Evolutionary conservation across 352 stramenopile species (phyloP).

Genomic region (Phytophthora sojae): DNA sequence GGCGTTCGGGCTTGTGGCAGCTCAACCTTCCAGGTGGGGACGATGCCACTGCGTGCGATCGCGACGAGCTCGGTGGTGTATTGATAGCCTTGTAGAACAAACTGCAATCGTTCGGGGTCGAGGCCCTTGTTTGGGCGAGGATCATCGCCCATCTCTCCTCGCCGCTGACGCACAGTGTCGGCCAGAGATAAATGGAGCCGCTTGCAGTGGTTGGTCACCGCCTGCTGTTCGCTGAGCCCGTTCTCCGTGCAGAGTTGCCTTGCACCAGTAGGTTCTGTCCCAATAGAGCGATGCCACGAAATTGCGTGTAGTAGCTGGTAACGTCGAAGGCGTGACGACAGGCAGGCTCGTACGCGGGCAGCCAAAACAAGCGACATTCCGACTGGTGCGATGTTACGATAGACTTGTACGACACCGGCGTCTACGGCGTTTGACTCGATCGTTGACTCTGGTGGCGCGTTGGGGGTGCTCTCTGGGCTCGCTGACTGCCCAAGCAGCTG

Average conservation of each 20-base stretch:
- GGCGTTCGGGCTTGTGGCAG: not conserved
- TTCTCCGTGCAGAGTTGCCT: not conserved
- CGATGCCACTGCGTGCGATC: conserved; percentile 3
- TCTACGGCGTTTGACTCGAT: too few species aligned
- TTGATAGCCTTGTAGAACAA: not conserved
- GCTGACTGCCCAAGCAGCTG: not conserved
- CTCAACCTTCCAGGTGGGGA: not conserved
- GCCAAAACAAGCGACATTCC: too few species aligned
- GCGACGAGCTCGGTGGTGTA: not conserved
- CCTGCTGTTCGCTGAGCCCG: not conserved
- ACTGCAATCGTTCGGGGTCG: not conserved
- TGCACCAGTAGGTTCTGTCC: not conserved
- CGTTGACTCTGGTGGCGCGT: too few species aligned
- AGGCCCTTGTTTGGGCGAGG: conserved; percentile 9
- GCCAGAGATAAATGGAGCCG: not conserved
- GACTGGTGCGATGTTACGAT: too few species aligned
- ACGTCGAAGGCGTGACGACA: too few species aligned
- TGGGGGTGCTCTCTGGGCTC: too few species aligned
- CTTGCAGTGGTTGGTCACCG: not conserved
- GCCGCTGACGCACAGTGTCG: not conserved
- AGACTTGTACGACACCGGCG: too few species aligned
- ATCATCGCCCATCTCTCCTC: not conserved
- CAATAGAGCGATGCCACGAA: too few species aligned
- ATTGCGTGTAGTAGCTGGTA: too few species aligned
- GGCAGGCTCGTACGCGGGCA: too few species aligned